Percentiles rank a stretch among this genome's conserved stretches.
Conservation (phyloP, 306 rosid species). For the Medicago arabica region DNA sequence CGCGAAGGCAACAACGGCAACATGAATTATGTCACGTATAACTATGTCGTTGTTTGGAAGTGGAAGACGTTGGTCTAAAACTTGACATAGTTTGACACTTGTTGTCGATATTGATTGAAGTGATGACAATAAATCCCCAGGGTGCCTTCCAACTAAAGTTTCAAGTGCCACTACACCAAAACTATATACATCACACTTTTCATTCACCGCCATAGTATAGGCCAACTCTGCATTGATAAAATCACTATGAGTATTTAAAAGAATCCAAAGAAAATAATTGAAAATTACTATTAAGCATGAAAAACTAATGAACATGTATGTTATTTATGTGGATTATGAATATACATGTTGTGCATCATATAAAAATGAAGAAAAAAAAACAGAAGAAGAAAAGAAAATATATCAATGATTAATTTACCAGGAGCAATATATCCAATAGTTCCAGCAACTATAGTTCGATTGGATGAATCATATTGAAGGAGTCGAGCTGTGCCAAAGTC, state of each 20-base stretch:
- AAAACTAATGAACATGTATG: not conserved
- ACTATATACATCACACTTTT: slow-evolving; percentile 41
- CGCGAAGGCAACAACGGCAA: not conserved
- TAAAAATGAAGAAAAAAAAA: too few species aligned
- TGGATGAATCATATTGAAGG: too few species aligned
- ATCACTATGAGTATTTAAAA: not conserved
- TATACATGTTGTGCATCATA: too few species aligned
- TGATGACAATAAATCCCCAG: slow-evolving; percentile 22
- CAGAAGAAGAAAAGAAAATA: too few species aligned
- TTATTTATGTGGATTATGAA: too few species aligned
- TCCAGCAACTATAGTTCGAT: too few species aligned
- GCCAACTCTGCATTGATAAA: slow-evolving; percentile 18
- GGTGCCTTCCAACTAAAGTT: slow-evolving; percentile 36
- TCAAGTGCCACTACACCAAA: slow-evolving; percentile 42
- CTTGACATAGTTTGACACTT: not conserved
- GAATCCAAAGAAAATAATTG: too few species aligned
- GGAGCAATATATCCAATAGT: too few species aligned
- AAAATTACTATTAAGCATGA: too few species aligned
- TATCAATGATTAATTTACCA: too few species aligned
- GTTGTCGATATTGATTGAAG: slow-evolving; percentile 1
- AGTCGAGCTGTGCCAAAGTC: too few species aligned
- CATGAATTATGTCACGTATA: slow-evolving; percentile 2
- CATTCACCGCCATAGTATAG: slow-evolving; percentile 22
- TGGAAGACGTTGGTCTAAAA: slow-evolving; percentile 29
- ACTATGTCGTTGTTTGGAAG: not conserved